Conservation (phyloP, 345 rosid species). For the Salix udensis region DNA sequence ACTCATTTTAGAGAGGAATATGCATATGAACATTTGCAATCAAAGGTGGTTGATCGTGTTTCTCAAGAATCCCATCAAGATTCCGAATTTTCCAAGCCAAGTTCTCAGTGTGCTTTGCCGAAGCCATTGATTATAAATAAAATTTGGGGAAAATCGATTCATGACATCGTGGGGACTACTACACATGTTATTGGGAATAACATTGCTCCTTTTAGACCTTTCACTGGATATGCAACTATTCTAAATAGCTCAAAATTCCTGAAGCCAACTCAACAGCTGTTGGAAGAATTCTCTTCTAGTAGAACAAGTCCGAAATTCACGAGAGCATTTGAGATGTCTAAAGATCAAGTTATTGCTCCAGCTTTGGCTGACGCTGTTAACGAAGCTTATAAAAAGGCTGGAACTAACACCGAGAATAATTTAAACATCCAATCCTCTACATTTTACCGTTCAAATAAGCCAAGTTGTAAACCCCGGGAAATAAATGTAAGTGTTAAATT, state of each 20-base stretch:
- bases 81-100: constrained; percentile 7
- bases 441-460: constrained; percentile 25
- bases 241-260: constrained; percentile 56
- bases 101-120: constrained; percentile 10
- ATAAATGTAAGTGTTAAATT: too few relatives aligned
- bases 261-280: constrained; percentile 47
- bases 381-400: constrained; percentile 7
- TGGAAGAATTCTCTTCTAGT: constrained; percentile 47
- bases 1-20: constrained; percentile 25
- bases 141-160: constrained; percentile 29
- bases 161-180: constrained; percentile 28
- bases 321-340: constrained; percentile 3
- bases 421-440: constrained; percentile 21
- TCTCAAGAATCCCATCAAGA: constrained; percentile 19
- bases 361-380: constrained; percentile 11
- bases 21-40: constrained; percentile 11
- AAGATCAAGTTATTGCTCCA: constrained; percentile 21
- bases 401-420: constrained; percentile 8
- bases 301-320: constrained; percentile 12
- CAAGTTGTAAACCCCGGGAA: neutral
- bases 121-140: constrained; percentile 25
- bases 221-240: constrained; percentile 67
- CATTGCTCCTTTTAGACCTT: constrained; percentile 65
- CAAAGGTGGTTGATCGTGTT: constrained; percentile 3
- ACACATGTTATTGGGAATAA: constrained; percentile 21